Evolutionary conservation across 2,329 filamentous ascomycete species (phyloP), one percentile per base, ranked within the genome.

Genomic region (Xylaria sp.): DNA sequence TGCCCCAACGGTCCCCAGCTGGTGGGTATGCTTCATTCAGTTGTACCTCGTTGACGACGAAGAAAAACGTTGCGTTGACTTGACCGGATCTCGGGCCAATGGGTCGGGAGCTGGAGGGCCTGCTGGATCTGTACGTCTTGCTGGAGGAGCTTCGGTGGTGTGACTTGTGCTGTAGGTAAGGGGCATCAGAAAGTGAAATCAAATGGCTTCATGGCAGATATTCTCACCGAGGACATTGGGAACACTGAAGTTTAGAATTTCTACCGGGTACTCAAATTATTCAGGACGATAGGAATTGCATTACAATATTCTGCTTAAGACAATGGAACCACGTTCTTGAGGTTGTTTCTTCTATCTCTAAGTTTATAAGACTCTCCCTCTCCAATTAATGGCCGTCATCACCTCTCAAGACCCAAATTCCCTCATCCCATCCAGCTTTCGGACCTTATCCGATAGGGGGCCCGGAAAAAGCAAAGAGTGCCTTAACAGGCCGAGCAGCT

Each of bases 11-110:
- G 48, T 63, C 59, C 1, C 38, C n/a, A 11, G 7, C 17, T 29
- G 26, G 38, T 0, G 29, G 44, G 0, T 7, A 1, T 3, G 38
- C 41, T 16, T 48, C 38, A 2, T 39, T 8, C 0, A 59, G 2
- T 4, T 19, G 5, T 16, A 62, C 1, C 26, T 60, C 51, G 45
- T 62, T 63, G 0, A 63, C 57, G 1, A 62, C 59, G 42, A 63
- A 63, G 1, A 60, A 47, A 41, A 62, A 62, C 7, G 8, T 39
- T 9, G 17, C 24, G 19, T 22, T 42, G 18, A 11, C 2, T 22
- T 42, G 29, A 13, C 29, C 6, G 29, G 16, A 7, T 34, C 11
- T 7, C 3, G 11, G 5, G 16, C 29, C 29, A 13, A 7, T 34
- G 4, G 29, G 16, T 13, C 29, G 8, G 5, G 29, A 34, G 9